phyloP scores from a whole-genome alignment of 495 filamentous ascomycete genomes.

The Saxophila tyrrhenica region DNA sequence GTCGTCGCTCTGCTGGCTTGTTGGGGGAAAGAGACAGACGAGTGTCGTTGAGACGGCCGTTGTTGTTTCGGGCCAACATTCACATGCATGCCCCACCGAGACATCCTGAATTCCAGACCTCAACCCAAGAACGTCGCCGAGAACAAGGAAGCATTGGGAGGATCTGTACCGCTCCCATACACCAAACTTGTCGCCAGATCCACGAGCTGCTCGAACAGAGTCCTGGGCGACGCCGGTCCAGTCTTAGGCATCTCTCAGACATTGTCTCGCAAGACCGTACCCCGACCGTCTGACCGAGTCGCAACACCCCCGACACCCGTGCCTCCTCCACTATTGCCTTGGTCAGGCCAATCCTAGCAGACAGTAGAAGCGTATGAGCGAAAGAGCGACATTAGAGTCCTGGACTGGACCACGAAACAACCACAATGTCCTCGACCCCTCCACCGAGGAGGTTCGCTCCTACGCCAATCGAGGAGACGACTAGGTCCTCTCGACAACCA shows the following conservation, averaged over 20 bases:
- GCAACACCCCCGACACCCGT: too few relatives aligned
- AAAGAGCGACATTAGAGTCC: background rate
- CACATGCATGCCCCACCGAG: too few relatives aligned
- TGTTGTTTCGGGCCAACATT: too few relatives aligned
- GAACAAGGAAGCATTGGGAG: too few relatives aligned
- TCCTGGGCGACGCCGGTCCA: background rate
- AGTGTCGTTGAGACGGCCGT: too few relatives aligned
- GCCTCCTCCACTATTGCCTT: background rate
- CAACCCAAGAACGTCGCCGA: too few relatives aligned
- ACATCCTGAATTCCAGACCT: too few relatives aligned
- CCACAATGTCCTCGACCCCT: constrained; percentile 6
- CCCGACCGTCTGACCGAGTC: background rate
- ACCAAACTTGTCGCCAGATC: background rate
- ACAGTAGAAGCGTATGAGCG: constrained; percentile 1
- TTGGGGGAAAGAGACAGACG: too few relatives aligned
- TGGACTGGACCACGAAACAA: background rate
- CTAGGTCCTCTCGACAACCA: constrained; percentile 21
- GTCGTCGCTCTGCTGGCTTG: too few relatives aligned
- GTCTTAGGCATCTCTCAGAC: background rate
- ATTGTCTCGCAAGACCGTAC: background rate
- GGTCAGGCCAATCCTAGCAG: background rate
- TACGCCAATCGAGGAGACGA: constrained; percentile 26
- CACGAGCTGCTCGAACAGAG: background rate
- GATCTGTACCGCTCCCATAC: too few relatives aligned
- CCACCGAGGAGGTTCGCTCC: constrained; percentile 22